Evolutionary conservation across 139 green algal species (phyloP), one percentile per base, ranked within the genome.

Genomic region (Edaphochlamys debaryana): DNA sequence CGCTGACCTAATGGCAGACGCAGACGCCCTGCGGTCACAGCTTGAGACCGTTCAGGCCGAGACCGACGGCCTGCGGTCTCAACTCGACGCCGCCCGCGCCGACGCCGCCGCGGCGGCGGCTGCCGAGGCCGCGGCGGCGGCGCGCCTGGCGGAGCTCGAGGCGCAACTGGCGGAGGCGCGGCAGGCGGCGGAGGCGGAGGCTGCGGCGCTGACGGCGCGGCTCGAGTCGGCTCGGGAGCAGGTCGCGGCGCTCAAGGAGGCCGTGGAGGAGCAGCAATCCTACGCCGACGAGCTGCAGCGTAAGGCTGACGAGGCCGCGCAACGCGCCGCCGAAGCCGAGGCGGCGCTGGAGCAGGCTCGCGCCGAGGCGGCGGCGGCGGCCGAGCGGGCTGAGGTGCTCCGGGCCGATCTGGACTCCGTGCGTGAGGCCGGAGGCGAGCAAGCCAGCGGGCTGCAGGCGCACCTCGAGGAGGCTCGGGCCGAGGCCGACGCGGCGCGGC

Each of bases 191-290:
- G 67, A 56, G 25, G 66, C 30, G 1, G 78, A 84, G 66, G 48
- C n/a, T 13, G 78, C 25, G 9, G 29, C 20, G 4, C n/a, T 76
- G 1, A 30, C 4, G 45, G 78, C 68, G 27, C 50, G 50, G 48
- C 78, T 84, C 2, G 66, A 76, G 36, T 84, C 64, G 5, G 76
- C 36, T 34, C 42, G 32, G 20, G 64, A 84, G 48, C 78, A 84
- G 78, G 50, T 77, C 17, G 78, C 34, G 19, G 78, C 78, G 66
- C 66, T 84, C 11, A 67, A 68, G 48, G 78, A 84, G 66, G 66
- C 64, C 3, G 66, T 77, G 66, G 36, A 56, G n/a, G 64, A 76
- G 36, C 64, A 75, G 78, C 64, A 76, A 30, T 29, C 50, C 41
- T 48, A 67, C 62, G 40, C 37, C 52, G 52, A 29, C 3, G 42